These are phyloP conservation scores for Pythium vanterpoolii DNA, from an alignment of 352 stramenopile genomes.

Conservation along the genomic window DNA sequence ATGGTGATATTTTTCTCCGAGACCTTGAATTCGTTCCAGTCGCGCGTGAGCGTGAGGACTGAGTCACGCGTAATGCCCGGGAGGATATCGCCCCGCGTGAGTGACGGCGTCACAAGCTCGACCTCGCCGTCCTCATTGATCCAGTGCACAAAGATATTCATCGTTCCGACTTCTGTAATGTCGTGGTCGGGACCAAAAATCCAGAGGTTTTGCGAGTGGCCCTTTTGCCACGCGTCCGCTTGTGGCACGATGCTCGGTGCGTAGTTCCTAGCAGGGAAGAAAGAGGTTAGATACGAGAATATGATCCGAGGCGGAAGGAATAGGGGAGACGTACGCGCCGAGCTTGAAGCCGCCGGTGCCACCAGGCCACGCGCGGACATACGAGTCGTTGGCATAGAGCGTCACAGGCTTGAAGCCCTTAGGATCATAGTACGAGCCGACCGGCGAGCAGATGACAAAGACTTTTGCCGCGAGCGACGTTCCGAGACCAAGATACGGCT, in stretches of 20 bases:
- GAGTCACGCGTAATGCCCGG: constrained; percentile 96
- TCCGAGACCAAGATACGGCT: constrained; percentile 89
- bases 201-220: constrained; percentile 93
- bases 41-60: constrained; percentile 90
- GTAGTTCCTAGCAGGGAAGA: constrained; percentile 69
- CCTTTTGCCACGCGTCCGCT: constrained; percentile 77
- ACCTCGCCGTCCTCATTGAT: constrained; percentile 90
- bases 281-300: too few relatives aligned
- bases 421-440: constrained; percentile 98
- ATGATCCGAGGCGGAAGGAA: neutral
- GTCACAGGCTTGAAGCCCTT: constrained; percentile 92
- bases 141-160: constrained; percentile 99
- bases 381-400: constrained; percentile 88
- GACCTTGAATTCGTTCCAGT: constrained; percentile 94
- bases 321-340: constrained; percentile 52
- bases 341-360: constrained; percentile 94
- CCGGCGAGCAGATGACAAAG: constrained; percentile 95
- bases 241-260: constrained; percentile 91
- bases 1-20: constrained; percentile 93
- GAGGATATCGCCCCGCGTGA: constrained; percentile 95
- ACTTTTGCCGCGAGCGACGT: constrained; percentile 88
- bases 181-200: constrained; percentile 93
- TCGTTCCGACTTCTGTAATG: constrained; percentile 90
- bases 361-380: constrained; percentile 95
- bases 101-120: constrained; percentile 96